Conservation (phyloP, 306 rosid genomes). For the Hippophae tibetana region DNA sequence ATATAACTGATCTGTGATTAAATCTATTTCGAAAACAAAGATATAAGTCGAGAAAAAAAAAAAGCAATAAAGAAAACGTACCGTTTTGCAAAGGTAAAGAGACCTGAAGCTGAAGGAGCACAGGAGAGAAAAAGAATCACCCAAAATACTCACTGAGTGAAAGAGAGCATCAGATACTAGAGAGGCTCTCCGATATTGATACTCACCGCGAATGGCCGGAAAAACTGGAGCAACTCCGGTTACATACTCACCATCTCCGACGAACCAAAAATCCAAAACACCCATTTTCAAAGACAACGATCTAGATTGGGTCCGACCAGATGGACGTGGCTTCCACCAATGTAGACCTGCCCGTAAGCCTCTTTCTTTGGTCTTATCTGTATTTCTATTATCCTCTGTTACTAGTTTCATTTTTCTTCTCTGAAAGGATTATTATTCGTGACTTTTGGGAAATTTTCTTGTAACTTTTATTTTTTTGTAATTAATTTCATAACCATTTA, state of each 20-base stretch:
- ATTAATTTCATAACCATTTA: background rate
- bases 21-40: no score
- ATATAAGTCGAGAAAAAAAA: no score
- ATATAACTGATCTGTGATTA: no score
- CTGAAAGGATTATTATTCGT: background rate
- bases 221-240: conserved; percentile 46
- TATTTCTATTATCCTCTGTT: background rate
- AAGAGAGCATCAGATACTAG: background rate
- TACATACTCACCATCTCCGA: conserved; percentile 65
- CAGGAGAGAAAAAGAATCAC: no score
- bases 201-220: conserved; percentile 48
- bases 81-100: no score
- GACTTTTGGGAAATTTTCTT: background rate
- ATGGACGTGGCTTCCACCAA: conserved; percentile 74
- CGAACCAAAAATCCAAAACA: conserved; percentile 29
- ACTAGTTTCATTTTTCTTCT: background rate
- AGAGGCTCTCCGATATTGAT: background rate
- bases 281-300: conserved; percentile 31
- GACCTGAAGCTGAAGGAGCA: no score
- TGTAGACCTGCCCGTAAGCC: conserved; percentile 85
- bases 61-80: no score
- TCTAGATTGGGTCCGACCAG: conserved; percentile 74
- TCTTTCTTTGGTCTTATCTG: background rate
- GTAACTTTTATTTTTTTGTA: background rate
- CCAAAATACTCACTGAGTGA: background rate